These are phyloP conservation scores for Euphorbia celastroides DNA, from an alignment of 441 rosid species.

Conservation along the genomic window DNA sequence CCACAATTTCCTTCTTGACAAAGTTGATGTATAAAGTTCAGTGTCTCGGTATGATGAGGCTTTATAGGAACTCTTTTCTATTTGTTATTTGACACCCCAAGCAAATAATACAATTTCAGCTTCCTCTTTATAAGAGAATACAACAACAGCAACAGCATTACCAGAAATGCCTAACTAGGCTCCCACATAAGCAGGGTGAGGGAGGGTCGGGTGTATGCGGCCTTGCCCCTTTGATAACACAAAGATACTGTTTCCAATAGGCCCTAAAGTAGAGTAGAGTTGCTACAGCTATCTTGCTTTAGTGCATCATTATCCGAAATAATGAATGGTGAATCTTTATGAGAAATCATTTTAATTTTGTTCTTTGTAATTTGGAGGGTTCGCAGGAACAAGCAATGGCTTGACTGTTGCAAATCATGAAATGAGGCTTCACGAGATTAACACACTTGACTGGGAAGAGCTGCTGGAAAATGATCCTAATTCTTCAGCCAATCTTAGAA, in stretches of 20 bases:
- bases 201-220: too few relatives aligned
- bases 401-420: conserved; percentile 50
- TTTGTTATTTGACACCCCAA: background rate
- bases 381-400: conserved; percentile 43
- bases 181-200: too few relatives aligned
- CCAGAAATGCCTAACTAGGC: too few relatives aligned
- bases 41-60: conserved; percentile 6
- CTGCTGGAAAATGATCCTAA: conserved; percentile 54
- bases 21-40: background rate
- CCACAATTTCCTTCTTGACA: background rate
- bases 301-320: too few relatives aligned
- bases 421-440: conserved; percentile 80
- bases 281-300: too few relatives aligned
- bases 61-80: background rate
- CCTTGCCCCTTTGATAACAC: too few relatives aligned
- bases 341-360: conserved; percentile 15
- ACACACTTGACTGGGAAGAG: conserved; percentile 98
- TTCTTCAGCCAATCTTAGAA: conserved; percentile 26
- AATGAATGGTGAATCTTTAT: background rate
- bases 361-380: conserved; percentile 25
- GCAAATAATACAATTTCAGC: too few relatives aligned
- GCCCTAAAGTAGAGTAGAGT: too few relatives aligned
- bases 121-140: too few relatives aligned
- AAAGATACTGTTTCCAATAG: too few relatives aligned
- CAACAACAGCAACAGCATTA: too few relatives aligned